Evolutionary conservation across 305 asterid genomes (phyloP), one percentile per base, ranked within the genome.

Genomic region (Nicotiana rustica): DNA sequence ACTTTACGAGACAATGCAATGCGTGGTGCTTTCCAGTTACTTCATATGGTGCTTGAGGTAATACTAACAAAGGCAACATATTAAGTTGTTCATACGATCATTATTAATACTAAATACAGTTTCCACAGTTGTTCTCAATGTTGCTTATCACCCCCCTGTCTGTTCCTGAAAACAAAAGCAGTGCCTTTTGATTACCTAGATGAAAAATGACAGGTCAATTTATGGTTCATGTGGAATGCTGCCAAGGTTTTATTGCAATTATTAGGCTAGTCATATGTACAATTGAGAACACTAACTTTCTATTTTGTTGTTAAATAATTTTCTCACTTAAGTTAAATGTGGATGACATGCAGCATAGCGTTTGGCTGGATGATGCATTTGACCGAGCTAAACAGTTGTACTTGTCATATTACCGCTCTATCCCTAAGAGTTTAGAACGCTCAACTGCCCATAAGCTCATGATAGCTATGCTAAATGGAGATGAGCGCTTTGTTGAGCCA

Each of bases 11-110:
- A 95, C 85, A 84, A 91, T 87, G 99, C 98, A 57, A 97, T 97
- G 99, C 93, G 92, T 83, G 99, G 98, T 81, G 99, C 99, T 87
- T 97, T 97, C 87, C 98, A 97, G 91, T 91, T 97, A 82, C 99
- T 97, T 86, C 99, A 97, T 89, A 97, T 95, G 99, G 98, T 97
- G 31, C 99, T 97, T 81, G 95, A 97, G 99, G 99, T 97, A 92
- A 87, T 77, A 31, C 18, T 6, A 76, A 56, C 33, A 35, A 55
- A 70, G 77, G 38, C 31, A 67, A 17, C 80, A 76, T 76, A 29
- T 31, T 76, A 17, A 76, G 52, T 76, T 52, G 47, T 55, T 76
- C 47, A 17, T 76, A 55, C 31, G 4, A 29, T 55, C 6, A 76
- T 76, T 75, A 56, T 14, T 35, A 76, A 4, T 29, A 76, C n/a